Conservation (phyloP, 345 rosid species). For the Alliaria petiolata region DNA sequence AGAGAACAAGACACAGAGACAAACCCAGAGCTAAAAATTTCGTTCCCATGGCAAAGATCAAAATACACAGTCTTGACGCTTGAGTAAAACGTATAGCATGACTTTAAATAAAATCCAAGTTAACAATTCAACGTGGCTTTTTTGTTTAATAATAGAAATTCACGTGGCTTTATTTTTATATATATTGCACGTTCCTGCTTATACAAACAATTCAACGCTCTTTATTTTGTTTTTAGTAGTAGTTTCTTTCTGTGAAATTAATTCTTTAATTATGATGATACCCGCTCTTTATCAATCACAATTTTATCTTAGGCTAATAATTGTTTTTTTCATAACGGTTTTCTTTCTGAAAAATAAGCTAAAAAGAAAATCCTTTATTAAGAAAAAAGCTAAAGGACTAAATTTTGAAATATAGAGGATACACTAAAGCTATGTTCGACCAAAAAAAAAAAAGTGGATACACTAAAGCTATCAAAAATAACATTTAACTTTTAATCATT, state of each 20-base stretch:
- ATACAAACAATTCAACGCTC: neutral
- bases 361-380: neutral
- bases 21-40: constrained; percentile 29
- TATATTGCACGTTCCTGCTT: neutral
- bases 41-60: constrained; percentile 16
- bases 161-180: constrained; percentile 25
- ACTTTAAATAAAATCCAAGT: constrained; percentile 8
- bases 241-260: neutral
- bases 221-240: neutral
- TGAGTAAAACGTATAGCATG: neutral
- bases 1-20: constrained; percentile 23
- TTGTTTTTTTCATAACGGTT: neutral
- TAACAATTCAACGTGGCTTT: constrained; percentile 18
- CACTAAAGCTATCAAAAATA: neutral
- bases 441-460: no score
- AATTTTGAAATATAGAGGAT: neutral
- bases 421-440: neutral
- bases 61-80: constrained; percentile 3
- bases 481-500: neutral
- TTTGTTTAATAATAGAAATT: constrained; percentile 9
- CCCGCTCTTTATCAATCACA: neutral
- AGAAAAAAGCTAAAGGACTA: neutral
- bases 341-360: neutral
- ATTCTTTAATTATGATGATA: neutral
- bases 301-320: neutral